Conservation (phyloP, 257 asterid species). For the Nicotiana knightiana region DNA sequence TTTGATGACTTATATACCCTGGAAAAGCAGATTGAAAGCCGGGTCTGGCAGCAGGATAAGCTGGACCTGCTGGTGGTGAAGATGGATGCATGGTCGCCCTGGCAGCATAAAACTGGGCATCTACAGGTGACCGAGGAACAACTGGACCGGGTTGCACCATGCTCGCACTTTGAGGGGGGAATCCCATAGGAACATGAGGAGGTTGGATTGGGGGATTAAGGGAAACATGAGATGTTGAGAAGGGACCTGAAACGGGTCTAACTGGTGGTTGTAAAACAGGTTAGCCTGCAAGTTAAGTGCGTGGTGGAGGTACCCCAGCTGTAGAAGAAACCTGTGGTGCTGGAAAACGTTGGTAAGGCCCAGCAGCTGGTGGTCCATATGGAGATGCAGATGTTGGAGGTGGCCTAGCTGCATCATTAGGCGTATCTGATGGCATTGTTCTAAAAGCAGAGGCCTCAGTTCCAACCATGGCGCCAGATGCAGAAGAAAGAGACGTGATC, state of each 20-base stretch:
- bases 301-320: constrained; percentile 42
- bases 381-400: constrained; percentile 47
- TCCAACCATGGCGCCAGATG: background rate
- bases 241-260: constrained; percentile 41
- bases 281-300: constrained; percentile 30
- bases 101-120: constrained; percentile 31
- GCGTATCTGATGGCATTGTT: constrained; percentile 41
- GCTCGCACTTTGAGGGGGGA: constrained; percentile 53
- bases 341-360: constrained; percentile 51
- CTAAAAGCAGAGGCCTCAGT: constrained; percentile 33
- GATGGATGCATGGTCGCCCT: constrained; percentile 43
- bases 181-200: constrained; percentile 46
- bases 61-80: constrained; percentile 38
- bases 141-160: constrained; percentile 34
- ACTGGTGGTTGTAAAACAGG: constrained; percentile 45
- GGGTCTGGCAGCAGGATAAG: constrained; percentile 38
- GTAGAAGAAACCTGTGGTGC: constrained; percentile 39
- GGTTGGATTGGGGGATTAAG: constrained; percentile 41
- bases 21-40: constrained; percentile 38
- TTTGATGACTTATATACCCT: constrained; percentile 43
- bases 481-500: background rate
- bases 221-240: constrained; percentile 32
- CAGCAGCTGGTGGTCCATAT: constrained; percentile 53
- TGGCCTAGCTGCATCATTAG: constrained; percentile 45
- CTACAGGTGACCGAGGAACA: constrained; percentile 32